Evolutionary conservation across 2,329 filamentous ascomycete species (phyloP), one percentile per base, ranked within the genome.

Genomic region (Diaporthe ampelina): DNA sequence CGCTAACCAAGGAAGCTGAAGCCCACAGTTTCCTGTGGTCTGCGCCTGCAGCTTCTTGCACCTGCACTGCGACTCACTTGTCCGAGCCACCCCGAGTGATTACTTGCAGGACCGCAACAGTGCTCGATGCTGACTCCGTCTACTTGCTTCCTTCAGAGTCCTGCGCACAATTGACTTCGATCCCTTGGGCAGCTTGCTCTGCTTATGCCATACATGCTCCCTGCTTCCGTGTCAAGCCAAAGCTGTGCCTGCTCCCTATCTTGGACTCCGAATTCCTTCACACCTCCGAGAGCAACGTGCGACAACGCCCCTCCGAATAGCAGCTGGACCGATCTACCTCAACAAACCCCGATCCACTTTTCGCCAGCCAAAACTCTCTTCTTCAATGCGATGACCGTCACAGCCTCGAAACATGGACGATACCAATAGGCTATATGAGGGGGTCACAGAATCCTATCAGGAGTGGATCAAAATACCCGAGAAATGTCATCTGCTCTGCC

Each of bases 401-500:
- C 24, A 57, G 19, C 29, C 35, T 58, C 24, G 37, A 74, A 79
- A 58, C 40, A 82, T 82, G 81, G 78, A 79, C 32, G 77, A 78
- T 68, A 76, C 77, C 45, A 76, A 78, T 71, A 68, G 79, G 56
- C 75, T 81, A 63, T 77, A 80, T 70, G 65, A 56, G 57, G 79
- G 78, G 65, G 80, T 81, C 69, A 77, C 76, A 50, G 76, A 76
- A 68, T 78, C 81, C 65, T 76, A 74, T n/a, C 61, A 69, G 40
- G 72, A 76, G 37, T 76, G 72, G 74, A 43, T 61, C 29, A 43
- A 54, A 11, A 82, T 88, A n/a, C 84, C 85, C 4, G 56, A 81
- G n/a, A 83, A 88, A 19, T 83, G 86, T 32, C 93, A 95, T 79
- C 86, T 94, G 70, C 89, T 94, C 75, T 95, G 93, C 76, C 92